Percentiles rank a stretch among this genome's conserved stretches.
phyloP scores from a whole-genome alignment of 2,329 filamentous ascomycete species.

The Calonectria multiphialidica region DNA sequence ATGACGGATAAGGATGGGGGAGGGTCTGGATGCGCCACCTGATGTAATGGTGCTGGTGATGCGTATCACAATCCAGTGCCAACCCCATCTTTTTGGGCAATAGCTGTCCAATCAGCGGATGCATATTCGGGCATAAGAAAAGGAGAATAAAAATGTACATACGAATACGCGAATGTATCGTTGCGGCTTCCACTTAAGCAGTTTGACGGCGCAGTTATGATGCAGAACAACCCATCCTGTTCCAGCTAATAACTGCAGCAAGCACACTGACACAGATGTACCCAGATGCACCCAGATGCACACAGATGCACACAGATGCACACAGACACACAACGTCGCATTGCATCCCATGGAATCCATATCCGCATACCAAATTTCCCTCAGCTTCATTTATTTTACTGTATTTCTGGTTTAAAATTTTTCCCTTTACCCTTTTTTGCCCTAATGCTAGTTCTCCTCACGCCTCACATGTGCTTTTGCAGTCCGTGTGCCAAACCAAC shows the following conservation, averaged over 20 bases:
- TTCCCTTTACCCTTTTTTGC: neutral
- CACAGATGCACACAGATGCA: neutral
- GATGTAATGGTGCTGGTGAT: constrained; percentile 35
- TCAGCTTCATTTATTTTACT: neutral
- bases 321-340: neutral
- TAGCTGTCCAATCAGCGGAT: neutral
- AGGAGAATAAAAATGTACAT: neutral
- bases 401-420: neutral
- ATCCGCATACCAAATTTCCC: neutral
- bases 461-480: neutral
- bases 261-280: neutral
- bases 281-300: neutral
- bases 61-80: constrained; percentile 1
- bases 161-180: constrained; percentile 19
- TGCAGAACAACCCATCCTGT: neutral
- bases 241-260: neutral
- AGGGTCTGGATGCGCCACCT: constrained; percentile 37
- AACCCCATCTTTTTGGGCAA: neutral
- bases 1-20: neutral
- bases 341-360: neutral
- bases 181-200: neutral
- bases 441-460: neutral
- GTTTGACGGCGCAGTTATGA: neutral
- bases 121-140: neutral
- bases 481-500: neutral